These are phyloP conservation scores for Quercus berberidifolia DNA, from an alignment of 306 rosid species.

Conservation along the genomic window DNA sequence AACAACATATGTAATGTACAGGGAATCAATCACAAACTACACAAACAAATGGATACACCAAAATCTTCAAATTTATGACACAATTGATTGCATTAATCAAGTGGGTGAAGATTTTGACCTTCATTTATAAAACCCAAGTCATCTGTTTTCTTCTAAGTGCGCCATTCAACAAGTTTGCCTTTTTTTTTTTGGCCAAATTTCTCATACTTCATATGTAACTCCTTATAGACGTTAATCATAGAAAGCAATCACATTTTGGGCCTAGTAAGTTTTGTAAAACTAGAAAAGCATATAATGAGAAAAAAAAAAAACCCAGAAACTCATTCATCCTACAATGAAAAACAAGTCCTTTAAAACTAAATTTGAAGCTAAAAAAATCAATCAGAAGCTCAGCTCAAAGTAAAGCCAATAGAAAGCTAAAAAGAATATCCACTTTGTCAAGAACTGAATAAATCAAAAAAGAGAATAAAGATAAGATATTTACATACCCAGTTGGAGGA, in stretches of 20 bases:
- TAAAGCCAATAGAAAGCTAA: not conserved
- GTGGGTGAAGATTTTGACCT: not conserved
- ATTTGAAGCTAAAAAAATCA: not conserved
- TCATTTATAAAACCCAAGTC: constrained; percentile 8
- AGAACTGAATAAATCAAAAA: not conserved
- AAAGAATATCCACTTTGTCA: not conserved
- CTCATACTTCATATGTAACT: not conserved
- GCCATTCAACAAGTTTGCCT: not conserved
- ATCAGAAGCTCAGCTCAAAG: not conserved
- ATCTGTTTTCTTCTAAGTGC: not conserved
- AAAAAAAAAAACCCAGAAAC: not conserved
- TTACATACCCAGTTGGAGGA: not conserved
- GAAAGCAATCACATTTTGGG: not conserved
- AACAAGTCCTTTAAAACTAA: not conserved
- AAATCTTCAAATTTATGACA: not conserved
- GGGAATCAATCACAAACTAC: not conserved
- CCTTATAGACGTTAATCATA: not conserved
- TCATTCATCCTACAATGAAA: not conserved
- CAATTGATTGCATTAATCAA: not conserved
- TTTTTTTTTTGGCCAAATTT: not conserved
- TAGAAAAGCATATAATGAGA: not conserved
- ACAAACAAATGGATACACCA: not conserved
- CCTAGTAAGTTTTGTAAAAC: not conserved
- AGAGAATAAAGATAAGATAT: not conserved
- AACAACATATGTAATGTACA: not conserved